Conservation (phyloP, 116 monocot genomes). For the Posidonia oceanica region DNA sequence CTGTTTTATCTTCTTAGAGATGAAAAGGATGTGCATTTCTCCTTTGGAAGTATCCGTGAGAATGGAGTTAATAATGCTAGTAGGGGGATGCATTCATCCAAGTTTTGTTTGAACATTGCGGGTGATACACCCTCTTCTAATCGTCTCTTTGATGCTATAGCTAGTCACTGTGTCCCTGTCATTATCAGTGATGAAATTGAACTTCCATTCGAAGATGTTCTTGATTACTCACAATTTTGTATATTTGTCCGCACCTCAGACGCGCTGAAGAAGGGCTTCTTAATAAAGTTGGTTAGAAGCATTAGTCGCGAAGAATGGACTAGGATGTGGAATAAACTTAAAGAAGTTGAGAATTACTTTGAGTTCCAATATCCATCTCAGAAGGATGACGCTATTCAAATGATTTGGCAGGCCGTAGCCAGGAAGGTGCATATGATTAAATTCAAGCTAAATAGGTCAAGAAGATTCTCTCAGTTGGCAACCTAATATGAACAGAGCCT, state of each 20-base stretch:
- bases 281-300: slow-evolving; percentile 47
- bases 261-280: slow-evolving; percentile 51
- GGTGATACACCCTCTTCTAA: slow-evolving; percentile 92
- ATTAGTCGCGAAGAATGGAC: slow-evolving; percentile 53
- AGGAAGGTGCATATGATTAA: slow-evolving; percentile 17
- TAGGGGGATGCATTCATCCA: slow-evolving; percentile 68
- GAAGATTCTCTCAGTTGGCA: slow-evolving; percentile 12
- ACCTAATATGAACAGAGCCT: neutral
- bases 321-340: slow-evolving; percentile 54
- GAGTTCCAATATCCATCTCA: slow-evolving; percentile 55
- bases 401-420: slow-evolving; percentile 80
- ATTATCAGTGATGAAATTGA: slow-evolving; percentile 85
- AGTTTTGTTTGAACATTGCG: slow-evolving; percentile 79
- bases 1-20: slow-evolving; percentile 67
- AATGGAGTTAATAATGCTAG: slow-evolving; percentile 57
- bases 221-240: slow-evolving; percentile 76
- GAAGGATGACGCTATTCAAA: slow-evolving; percentile 74
- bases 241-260: slow-evolving; percentile 56
- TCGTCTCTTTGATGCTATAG: slow-evolving; percentile 77
- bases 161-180: slow-evolving; percentile 75
- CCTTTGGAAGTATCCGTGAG: slow-evolving; percentile 50
- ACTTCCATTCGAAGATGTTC: slow-evolving; percentile 69
- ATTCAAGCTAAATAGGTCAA: slow-evolving; percentile 16
- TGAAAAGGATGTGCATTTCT: slow-evolving; percentile 74
- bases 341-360: slow-evolving; percentile 44